Evolutionary conservation across 2,329 filamentous ascomycete genomes (phyloP), one percentile per base, ranked within the genome.

Genomic region (Alternaria sp.): DNA sequence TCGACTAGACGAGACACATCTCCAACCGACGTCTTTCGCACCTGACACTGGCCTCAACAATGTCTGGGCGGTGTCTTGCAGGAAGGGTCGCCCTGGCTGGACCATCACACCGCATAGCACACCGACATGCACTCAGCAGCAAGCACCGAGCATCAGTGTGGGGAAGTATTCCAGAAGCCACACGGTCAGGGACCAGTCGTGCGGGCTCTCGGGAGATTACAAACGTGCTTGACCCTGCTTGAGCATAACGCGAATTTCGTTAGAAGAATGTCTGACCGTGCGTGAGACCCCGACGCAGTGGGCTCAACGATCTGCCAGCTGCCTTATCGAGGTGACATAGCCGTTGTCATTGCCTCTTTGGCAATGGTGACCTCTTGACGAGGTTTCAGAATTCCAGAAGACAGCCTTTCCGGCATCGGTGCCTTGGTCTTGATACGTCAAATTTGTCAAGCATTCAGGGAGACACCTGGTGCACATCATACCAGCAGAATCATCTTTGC

Each of bases 181-280:
- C 58, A 65, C 68, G 63, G 71, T 66, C 71, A 66, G 70, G 70
- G 65, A 70, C 72, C 72, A 73, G 64, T 68, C 52, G 61, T 65
- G 66, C 63, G 66, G 44, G 66, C 68, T 68, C 61, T 67, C 70
- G 69, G 67, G 69, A 71, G 62, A 73, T 65, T 65, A 61, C 62
- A 60, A 56, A 66, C 65, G 64, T 57, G 59, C 65, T 51, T 63
- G 61, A 51, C 62, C 63, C 58, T 71, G 66, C 63, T 57, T 55
- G 50, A 67, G 72, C 73, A 74, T 71, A 63, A 73, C 69, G 59
- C 54, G 63, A 71, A 71, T 73, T 66, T 71, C 66, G 63, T 71
- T 64, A 65, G 61, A 62, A 65, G 44, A 57, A 55, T 41, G 62
- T 58, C 57, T 58, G 60, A 60, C 65, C 61, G 69, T 69, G 70